Conservation (phyloP, 1,284 basidiomycete species). For the Anthracocystis panici-leucophaei region DNA sequence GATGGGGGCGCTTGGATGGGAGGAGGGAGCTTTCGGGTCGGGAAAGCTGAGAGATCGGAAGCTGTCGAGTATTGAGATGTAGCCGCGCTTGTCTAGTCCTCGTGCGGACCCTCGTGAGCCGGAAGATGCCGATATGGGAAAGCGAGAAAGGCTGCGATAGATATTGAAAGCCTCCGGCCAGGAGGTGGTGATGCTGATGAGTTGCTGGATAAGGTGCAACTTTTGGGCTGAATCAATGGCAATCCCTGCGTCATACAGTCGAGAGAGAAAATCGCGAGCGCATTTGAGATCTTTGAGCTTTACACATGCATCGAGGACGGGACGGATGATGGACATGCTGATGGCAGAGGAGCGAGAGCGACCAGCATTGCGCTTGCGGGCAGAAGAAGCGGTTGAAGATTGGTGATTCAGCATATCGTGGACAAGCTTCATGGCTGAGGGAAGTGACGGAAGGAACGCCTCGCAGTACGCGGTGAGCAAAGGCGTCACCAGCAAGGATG, state of each 20-base stretch:
- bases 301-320: conserved; percentile 52
- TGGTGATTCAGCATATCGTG: conserved; percentile 32
- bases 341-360: neutral
- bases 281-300: conserved; percentile 33
- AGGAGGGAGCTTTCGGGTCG: neutral
- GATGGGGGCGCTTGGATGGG: neutral
- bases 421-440: conserved; percentile 47
- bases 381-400: neutral
- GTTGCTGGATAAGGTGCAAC: conserved; percentile 14
- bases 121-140: conserved; percentile 7
- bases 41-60: conserved; percentile 24
- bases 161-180: conserved; percentile 45
- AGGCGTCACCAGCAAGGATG: conserved; percentile 45
- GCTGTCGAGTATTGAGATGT: conserved; percentile 23
- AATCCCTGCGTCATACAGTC: conserved; percentile 27
- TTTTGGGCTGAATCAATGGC: conserved; percentile 19
- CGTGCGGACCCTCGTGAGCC: neutral
- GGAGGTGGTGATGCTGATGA: conserved; percentile 38
- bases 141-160: conserved; percentile 32
- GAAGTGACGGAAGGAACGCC: conserved; percentile 53
- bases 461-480: conserved; percentile 56
- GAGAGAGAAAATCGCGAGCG: conserved; percentile 31
- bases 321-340: conserved; percentile 24
- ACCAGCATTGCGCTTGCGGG: conserved; percentile 5
- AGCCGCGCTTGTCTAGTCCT: conserved; percentile 25